Conservation (phyloP, 139 green algal genomes). For the Chlorella sp. region DNA sequence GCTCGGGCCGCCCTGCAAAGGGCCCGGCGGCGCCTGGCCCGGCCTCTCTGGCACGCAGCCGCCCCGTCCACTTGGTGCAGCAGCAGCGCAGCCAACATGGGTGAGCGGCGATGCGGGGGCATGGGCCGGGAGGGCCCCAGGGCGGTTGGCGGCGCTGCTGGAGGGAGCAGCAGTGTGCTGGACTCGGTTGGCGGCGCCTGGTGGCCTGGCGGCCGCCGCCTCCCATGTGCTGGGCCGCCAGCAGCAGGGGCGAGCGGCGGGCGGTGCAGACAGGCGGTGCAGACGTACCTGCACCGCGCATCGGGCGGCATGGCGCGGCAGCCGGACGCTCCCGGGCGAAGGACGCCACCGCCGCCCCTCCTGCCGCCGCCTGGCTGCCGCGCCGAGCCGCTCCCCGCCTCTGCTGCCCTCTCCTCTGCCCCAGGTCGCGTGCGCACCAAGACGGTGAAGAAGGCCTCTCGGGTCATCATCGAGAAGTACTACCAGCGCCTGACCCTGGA, state of each 20-base stretch:
- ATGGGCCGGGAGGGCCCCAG: no score
- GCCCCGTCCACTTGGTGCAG: constrained; percentile 1
- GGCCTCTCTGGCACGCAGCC: constrained; percentile 1
- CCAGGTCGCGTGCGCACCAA: constrained; percentile 98
- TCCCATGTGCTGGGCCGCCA: no score
- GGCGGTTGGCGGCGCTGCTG: no score
- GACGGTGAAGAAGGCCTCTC: constrained; percentile 97
- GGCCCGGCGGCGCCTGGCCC: background rate
- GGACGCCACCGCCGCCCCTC: background rate
- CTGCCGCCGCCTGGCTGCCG: background rate
- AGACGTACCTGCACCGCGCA: no score
- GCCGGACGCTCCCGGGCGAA: no score
- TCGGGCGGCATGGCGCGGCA: no score
- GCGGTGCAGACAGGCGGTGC: no score
- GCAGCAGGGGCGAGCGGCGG: no score
- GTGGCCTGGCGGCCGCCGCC: no score
- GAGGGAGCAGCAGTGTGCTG: no score
- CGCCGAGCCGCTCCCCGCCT: background rate
- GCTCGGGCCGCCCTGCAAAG: background rate
- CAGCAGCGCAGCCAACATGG: constrained; percentile 1
- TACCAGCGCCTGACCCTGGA: constrained; percentile 96
- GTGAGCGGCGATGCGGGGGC: background rate
- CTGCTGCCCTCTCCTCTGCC: constrained; percentile 13
- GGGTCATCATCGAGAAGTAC: constrained; percentile 99
- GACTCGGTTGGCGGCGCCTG: no score